Percentiles rank a stretch among this genome's conserved stretches.
These are phyloP conservation scores for Trichocomaceae sp. DNA, from an alignment of 2,329 filamentous ascomycete species.

Conservation along the genomic window DNA sequence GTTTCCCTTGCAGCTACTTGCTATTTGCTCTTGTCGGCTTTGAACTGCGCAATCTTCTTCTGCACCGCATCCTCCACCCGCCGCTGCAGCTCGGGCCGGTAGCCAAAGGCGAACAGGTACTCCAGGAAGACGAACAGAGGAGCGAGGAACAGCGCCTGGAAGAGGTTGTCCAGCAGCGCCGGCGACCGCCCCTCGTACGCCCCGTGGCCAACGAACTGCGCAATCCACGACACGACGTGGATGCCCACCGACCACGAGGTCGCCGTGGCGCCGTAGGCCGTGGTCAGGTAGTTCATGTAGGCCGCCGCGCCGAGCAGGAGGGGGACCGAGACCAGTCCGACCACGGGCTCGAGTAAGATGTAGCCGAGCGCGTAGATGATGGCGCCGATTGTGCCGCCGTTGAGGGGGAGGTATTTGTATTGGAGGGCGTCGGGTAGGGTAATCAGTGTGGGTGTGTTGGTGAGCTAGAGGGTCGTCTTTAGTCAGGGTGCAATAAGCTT, in stretches of 20 bases:
- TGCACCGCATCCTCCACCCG: slow-evolving; percentile 71
- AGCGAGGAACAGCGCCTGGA: slow-evolving; percentile 86
- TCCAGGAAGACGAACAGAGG: slow-evolving; percentile 98
- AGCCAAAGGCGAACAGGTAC: slow-evolving; percentile 81
- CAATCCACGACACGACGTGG: slow-evolving; percentile 71
- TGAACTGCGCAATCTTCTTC: slow-evolving; percentile 70
- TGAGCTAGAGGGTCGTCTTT: slow-evolving; percentile 38
- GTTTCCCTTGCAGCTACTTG: no score
- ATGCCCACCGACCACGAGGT: slow-evolving; percentile 62
- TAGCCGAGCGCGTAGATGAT: slow-evolving; percentile 71
- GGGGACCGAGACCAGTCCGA: slow-evolving; percentile 68
- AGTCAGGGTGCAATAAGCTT: slow-evolving; percentile 1
- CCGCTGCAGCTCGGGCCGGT: slow-evolving; percentile 77
- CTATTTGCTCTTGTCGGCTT: slow-evolving; percentile 43
- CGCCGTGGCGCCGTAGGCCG: slow-evolving; percentile 53
- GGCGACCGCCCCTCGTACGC: slow-evolving; percentile 82
- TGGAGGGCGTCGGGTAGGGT: slow-evolving; percentile 49
- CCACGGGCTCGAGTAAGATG: slow-evolving; percentile 87
- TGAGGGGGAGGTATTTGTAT: slow-evolving; percentile 53
- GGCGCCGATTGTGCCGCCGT: slow-evolving; percentile 52
- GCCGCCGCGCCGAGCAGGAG: slow-evolving; percentile 71
- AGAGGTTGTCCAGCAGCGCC: slow-evolving; percentile 80
- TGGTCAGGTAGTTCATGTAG: slow-evolving; percentile 66
- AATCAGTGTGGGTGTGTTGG: slow-evolving; percentile 49
- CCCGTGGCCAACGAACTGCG: slow-evolving; percentile 88